Base-by-base conservation (phyloP, 2,329 filamentous ascomycete species). In the Teratosphaeriaceae sp. region DNA sequence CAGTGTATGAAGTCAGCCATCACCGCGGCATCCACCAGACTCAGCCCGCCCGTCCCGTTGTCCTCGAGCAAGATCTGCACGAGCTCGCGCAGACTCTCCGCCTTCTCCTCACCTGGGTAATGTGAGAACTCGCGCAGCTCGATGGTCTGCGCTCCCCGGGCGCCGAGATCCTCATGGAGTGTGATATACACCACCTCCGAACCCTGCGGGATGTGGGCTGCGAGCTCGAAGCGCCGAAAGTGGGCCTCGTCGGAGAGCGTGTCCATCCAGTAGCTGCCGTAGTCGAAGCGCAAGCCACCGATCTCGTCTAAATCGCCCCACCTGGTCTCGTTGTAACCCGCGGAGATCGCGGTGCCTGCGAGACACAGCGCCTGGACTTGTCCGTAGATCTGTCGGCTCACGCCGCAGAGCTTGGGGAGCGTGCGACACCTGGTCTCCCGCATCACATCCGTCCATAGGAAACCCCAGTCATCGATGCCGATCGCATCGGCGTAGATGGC, bases 41-140 rank as follows among this genome's bases (percentile, higher is more conserved):
- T 37, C 15, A 37, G 21, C 11, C 34, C 34, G 9, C 34, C 34
- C 8, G 34, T 37, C 15, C 11, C 19, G 9, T 22, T 22, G 34
- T 37, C 34, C 5, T 19, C 34, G 11, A 37, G 11, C 15, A 37
- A 15, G 15, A 6, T 11, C 34, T 37, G n/a, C 15, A 37, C 34
- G 9, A 37, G 34, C 19, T 37, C 34, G 9, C 34, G 34, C n/a
- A 37, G 34, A n/a, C n/a, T n/a, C n/a, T n/a, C n/a, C n/a, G n/a
- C n/a, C n/a, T n/a, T n/a, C n/a, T n/a, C n/a, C n/a, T n/a, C n/a
- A n/a, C n/a, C n/a, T n/a, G n/a, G n/a, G n/a, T n/a, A n/a, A n/a
- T n/a, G n/a, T n/a, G n/a, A n/a, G n/a, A n/a, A n/a, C n/a, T n/a
- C n/a, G n/a, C n/a, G n/a, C n/a, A n/a, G n/a, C n/a, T n/a, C n/a